Evolutionary conservation across 1,284 basidiomycete species (phyloP).

Genomic region (Cutaneotrichosporon sp.): DNA sequence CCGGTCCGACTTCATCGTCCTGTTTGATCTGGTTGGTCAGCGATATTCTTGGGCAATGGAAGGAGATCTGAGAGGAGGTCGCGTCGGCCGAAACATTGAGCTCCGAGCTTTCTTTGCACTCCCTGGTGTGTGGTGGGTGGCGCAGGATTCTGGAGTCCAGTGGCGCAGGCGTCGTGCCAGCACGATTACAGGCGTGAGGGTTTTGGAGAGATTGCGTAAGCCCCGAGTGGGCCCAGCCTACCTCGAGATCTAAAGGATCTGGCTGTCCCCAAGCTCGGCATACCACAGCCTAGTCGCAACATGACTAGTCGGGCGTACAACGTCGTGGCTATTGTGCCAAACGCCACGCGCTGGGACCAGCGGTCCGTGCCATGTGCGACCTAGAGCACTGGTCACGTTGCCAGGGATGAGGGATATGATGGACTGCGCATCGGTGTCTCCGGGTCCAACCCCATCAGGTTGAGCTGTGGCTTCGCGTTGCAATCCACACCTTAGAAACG

Average conservation of each 20-base stretch:
- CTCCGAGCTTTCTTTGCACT: not conserved
- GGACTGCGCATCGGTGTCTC: not conserved
- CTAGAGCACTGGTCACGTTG: not conserved
- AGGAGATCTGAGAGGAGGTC: not conserved
- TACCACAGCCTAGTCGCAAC: not conserved
- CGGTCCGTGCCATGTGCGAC: not conserved
- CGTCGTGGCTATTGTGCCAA: not conserved
- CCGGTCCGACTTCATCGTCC: conserved; percentile 32
- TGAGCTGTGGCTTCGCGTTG: not conserved
- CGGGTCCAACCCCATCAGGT: not conserved
- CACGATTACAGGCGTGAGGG: not conserved
- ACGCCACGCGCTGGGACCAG: not conserved
- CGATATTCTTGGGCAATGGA: not conserved
- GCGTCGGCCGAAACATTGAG: not conserved
- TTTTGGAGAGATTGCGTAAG: not conserved
- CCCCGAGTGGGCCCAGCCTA: not conserved
- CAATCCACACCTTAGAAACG: not conserved
- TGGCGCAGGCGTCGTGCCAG: not conserved
- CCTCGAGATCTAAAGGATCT: not conserved
- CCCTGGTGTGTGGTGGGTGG: not conserved
- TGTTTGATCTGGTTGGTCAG: conserved; percentile 36
- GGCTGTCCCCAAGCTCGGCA: not conserved
- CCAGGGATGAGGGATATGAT: not conserved
- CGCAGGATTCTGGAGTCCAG: not conserved
- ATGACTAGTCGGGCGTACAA: not conserved